Conservation (phyloP, 495 filamentous ascomycete species). For the Podospora sp. region DNA sequence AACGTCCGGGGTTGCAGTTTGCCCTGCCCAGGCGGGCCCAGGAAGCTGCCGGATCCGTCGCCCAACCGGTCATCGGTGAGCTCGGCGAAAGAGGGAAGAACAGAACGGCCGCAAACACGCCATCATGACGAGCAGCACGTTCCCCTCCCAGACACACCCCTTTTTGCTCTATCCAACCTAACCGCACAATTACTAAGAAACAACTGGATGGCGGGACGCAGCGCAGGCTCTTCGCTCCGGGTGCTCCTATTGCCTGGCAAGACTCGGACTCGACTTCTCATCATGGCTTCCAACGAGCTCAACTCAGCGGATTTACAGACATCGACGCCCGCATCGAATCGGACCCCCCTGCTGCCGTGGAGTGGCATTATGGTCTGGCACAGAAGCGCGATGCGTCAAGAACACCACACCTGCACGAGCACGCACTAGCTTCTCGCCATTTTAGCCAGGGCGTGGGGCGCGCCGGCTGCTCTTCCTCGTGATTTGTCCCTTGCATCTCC, state of each 20-base stretch:
- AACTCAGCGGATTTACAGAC: not conserved
- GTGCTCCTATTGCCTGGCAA: not conserved
- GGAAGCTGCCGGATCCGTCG: constrained; percentile 4
- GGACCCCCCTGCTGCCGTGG: not conserved
- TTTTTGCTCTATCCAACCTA: not conserved
- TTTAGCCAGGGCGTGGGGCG: constrained; percentile 36
- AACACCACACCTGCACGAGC: constrained; percentile 29
- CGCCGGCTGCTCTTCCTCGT: constrained; percentile 25
- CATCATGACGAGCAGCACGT: constrained; percentile 9
- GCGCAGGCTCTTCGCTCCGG: not conserved
- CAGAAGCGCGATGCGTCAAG: constrained; percentile 21
- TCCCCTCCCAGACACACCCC: not conserved
- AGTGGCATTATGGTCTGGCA: not conserved
- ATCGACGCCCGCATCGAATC: not conserved
- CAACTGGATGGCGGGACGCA: not conserved
- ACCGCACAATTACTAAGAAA: not conserved
- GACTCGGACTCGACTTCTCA: not conserved
- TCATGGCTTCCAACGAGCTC: not conserved
- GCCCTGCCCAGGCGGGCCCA: too few species aligned
- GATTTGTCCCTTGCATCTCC: constrained; percentile 41
- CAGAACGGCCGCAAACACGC: not conserved
- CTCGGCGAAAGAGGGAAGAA: not conserved
- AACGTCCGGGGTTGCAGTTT: not conserved
- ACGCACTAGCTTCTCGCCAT: constrained; percentile 23
- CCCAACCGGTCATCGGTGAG: constrained; percentile 7